Evolutionary conservation across 306 rosid species (phyloP).

Genomic region (Trifolium dubium): DNA sequence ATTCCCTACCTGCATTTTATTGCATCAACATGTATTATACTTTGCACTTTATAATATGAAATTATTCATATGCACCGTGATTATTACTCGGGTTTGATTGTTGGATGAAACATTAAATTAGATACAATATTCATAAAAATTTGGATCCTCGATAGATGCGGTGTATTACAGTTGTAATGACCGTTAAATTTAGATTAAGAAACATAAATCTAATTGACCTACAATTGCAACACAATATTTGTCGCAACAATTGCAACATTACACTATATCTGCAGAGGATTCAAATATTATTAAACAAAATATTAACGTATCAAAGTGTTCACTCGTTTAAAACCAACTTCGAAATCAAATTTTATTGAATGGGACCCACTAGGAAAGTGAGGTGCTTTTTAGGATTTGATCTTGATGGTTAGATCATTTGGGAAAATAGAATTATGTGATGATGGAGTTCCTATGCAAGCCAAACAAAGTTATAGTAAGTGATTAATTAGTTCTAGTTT

Average conservation of each 20-base stretch:
- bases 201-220: too few species aligned
- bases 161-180: too few species aligned
- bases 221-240: too few species aligned
- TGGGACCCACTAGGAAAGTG: conserved; percentile 11
- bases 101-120: too few species aligned
- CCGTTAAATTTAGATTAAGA: too few species aligned
- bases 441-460: conserved; percentile 32
- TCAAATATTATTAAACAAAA: too few species aligned
- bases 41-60: not conserved
- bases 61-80: too few species aligned
- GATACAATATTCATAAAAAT: too few species aligned
- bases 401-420: conserved; percentile 41
- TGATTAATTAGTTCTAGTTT: conserved; percentile 40
- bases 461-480: conserved; percentile 39
- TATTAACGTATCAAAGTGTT: not conserved
- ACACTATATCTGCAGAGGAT: too few species aligned
- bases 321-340: not conserved
- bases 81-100: too few species aligned
- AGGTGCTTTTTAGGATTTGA: not conserved
- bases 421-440: conserved; percentile 33
- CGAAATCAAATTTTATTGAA: not conserved
- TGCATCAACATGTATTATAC: not conserved
- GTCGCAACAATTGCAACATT: too few species aligned
- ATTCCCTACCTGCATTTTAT: conserved; percentile 75
- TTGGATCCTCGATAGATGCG: too few species aligned